Base-by-base conservation (phyloP, 73 alveolate species). In the Paramecium primaurelia region DNA sequence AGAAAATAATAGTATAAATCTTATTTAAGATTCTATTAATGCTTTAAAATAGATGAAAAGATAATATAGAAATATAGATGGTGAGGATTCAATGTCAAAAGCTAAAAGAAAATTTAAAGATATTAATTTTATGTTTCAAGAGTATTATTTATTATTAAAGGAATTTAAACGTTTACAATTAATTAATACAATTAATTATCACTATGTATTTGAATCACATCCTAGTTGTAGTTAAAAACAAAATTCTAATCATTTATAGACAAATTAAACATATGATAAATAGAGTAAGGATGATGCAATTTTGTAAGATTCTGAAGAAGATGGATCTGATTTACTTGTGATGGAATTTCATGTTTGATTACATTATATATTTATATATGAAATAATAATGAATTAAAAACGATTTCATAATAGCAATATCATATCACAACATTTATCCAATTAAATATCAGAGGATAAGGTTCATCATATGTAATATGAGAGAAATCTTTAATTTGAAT, bases 61-160 rank as follows among this genome's bases (percentile, higher is more conserved):
- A 26, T 22, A 59, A 11, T 80, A 80, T 16, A 42, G 91, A n/a
- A 64, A 80, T 44, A 80, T 80, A 20, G 91, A 80, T 80, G 91
- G 91, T 3, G 91, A 80, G n/a, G 91, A 80, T 4, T 26, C 58
- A 2, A 32, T 80, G 49, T 18, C 75, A 7, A 80, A 32, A 64
- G 91, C 73, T 1, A 42, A 49, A 26, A 45, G 91, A 47, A 80
- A 80, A n/a, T 80, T 80, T 22, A 80, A 42, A 54, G 91, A 80
- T 12, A 45, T 47, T 6, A 45, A 36, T 12, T 26, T 26, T 8
- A 80, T 80, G 75, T 80, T 22, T 47, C 75, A 80, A 9, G 91
- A 45, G 7, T 80, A 45, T 20, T 26, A 3, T 14, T 6, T 64
- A 6, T 42, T 25, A 40, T 36, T 80, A 6, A 49, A 80, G 34